Conservation (phyloP, 2,329 filamentous ascomycete species). For the Exophiala calicioides region DNA sequence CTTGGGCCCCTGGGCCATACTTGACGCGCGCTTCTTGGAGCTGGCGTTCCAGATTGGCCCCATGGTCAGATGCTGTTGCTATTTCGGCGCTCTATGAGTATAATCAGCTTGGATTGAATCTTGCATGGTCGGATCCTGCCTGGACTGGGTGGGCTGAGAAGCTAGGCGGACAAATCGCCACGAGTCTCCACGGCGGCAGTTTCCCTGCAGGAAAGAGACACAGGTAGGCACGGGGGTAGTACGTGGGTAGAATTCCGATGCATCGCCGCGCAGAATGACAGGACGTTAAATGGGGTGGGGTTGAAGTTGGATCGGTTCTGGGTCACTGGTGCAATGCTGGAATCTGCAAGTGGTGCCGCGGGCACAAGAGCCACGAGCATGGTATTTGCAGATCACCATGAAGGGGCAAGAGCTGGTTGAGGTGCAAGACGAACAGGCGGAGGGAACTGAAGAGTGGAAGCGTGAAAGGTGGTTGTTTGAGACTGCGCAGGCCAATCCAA, state of each 20-base stretch:
- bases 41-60: background rate
- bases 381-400: conserved; percentile 12
- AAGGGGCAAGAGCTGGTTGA: too few species aligned
- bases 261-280: background rate
- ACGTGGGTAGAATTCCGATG: background rate
- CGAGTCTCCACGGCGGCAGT: too few species aligned
- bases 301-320: too few species aligned
- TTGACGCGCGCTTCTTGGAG: conserved; percentile 5
- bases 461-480: too few species aligned
- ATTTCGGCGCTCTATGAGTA: background rate
- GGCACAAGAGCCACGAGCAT: conserved; percentile 6
- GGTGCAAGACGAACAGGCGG: background rate
- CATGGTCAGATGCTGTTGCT: background rate
- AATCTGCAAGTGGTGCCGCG: conserved; percentile 8
- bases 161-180: too few species aligned
- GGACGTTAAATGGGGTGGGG: too few species aligned
- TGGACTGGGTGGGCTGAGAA: too few species aligned
- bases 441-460: background rate
- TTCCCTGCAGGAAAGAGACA: too few species aligned
- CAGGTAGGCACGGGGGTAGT: too few species aligned
- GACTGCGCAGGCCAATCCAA: too few species aligned
- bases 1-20: conserved; percentile 8
- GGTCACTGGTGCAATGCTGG: too few species aligned
- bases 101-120: background rate
- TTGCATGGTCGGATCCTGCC: too few species aligned